phyloP scores from a whole-genome alignment of 2,329 filamentous ascomycete genomes.

The Penicillium concentricum region DNA sequence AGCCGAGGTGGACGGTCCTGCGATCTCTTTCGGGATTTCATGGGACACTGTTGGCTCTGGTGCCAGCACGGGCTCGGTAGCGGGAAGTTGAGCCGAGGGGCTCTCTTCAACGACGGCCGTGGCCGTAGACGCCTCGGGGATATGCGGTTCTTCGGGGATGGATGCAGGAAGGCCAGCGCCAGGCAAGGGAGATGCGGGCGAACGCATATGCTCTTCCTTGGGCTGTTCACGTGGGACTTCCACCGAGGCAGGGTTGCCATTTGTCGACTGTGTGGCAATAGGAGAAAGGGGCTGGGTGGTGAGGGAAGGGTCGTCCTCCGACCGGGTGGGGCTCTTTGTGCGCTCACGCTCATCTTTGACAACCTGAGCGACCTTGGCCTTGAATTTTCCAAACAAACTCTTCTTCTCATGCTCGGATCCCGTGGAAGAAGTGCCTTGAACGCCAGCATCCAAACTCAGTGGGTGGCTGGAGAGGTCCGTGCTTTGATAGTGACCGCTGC shows the following conservation, averaged over 20 bases:
- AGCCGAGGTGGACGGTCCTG: background rate
- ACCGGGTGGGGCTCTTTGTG: slow-evolving; percentile 51
- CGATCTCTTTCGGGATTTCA: slow-evolving; percentile 1
- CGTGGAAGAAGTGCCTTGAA: slow-evolving; percentile 33
- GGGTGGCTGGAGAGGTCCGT: slow-evolving; percentile 39
- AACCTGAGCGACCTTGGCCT: slow-evolving; percentile 58
- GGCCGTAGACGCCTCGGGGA: slow-evolving; percentile 24
- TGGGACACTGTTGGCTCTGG: background rate
- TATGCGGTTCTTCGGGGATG: slow-evolving; percentile 37
- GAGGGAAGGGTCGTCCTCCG: slow-evolving; percentile 34
- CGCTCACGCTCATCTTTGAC: slow-evolving; percentile 56
- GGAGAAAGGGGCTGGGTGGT: slow-evolving; percentile 40
- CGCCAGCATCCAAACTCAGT: slow-evolving; percentile 40
- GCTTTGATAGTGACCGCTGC: slow-evolving; percentile 54
- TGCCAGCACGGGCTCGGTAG: background rate
- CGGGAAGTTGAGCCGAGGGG: background rate
- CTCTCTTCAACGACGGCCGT: slow-evolving; percentile 5
- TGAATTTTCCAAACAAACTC: slow-evolving; percentile 63
- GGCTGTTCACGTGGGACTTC: slow-evolving; percentile 25
- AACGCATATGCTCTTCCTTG: slow-evolving; percentile 23
- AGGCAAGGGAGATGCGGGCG: slow-evolving; percentile 32
- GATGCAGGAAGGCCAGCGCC: slow-evolving; percentile 31
- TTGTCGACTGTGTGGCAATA: slow-evolving; percentile 20
- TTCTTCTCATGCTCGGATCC: slow-evolving; percentile 53
- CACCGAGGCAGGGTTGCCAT: slow-evolving; percentile 21